Conservation (phyloP, 192 early-diverging fungal species). For the Umbelopsis vinacea region DNA sequence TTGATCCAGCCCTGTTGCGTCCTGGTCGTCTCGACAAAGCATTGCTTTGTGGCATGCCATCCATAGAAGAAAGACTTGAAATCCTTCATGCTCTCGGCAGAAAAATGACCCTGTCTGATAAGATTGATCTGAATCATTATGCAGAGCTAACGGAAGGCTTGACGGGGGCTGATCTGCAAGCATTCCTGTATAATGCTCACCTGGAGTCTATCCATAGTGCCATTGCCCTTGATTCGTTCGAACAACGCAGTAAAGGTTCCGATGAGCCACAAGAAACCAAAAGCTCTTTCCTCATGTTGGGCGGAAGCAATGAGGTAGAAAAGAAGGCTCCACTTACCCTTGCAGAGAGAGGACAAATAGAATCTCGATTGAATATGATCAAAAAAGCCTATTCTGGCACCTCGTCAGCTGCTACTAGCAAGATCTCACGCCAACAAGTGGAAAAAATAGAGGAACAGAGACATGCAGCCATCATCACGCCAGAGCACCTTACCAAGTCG, state of each 20-base stretch:
- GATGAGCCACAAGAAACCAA: slow-evolving; percentile 29
- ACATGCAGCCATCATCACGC: slow-evolving; percentile 40
- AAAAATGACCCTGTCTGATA: slow-evolving; percentile 67
- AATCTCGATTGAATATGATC: slow-evolving; percentile 14
- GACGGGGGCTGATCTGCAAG: slow-evolving; percentile 95
- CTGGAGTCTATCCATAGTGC: slow-evolving; percentile 85
- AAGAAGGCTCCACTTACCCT: slow-evolving; percentile 49
- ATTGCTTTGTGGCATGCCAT: slow-evolving; percentile 87
- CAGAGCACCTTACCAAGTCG: slow-evolving; percentile 60
- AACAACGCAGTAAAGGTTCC: slow-evolving; percentile 27
- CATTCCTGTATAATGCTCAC: slow-evolving; percentile 89
- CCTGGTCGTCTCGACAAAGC: slow-evolving; percentile 86
- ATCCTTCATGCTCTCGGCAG: slow-evolving; percentile 78
- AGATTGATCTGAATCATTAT: slow-evolving; percentile 65
- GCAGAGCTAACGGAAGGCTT: slow-evolving; percentile 75
- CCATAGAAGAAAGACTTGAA: slow-evolving; percentile 69
- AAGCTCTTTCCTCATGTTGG: slow-evolving; percentile 47
- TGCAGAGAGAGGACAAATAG: slow-evolving; percentile 58
- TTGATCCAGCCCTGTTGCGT: slow-evolving; percentile 80
- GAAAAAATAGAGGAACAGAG: slow-evolving; percentile 21
- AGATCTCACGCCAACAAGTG: slow-evolving; percentile 20
- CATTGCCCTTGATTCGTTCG: slow-evolving; percentile 54
- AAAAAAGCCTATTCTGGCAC: neutral
- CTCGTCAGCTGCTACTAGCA: neutral
- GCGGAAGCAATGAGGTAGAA: slow-evolving; percentile 27